Evolutionary conservation across 805 yeast genomes (phyloP), one percentile per base, ranked within the genome.

Genomic region (Metschnikowia aberdeeniae): DNA sequence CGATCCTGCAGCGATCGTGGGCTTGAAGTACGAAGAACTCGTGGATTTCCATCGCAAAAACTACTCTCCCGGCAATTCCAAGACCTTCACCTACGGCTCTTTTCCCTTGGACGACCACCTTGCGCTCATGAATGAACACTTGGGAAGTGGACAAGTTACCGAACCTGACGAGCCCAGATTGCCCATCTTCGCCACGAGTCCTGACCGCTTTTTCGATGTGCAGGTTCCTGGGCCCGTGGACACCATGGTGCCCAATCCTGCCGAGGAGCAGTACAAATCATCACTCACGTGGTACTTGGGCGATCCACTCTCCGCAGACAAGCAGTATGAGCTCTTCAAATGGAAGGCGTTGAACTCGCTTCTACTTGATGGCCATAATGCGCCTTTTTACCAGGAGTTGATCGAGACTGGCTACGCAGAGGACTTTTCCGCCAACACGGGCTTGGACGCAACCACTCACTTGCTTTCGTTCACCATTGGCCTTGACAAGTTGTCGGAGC

Each of bases 261-360:
- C 84, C 73, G 84, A 80, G 3, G 77, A 78, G 47, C 98, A 93
- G 63, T 70, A 75, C 59, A 89, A 89, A 61, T 69, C 86, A 1
- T 89, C 97, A 0, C 61, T 93, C 48, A 89, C 98, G 1, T 93
- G 98, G 98, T 72, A 79, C 51, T 79, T 86, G 50, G 96, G 96
- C 6, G 66, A 75, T 13, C 88, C 97, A 3, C 59, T 72, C 9
- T 72, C 70, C 5, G 83, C 85, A 55, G 22, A 44, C 2, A 60
- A 56, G 39, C 72, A 76, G 8, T 84, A 86, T 57, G 84, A 81
- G 43, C 70, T 89, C 0, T 86, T 90, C 61, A 73, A 85, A 36
- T 71, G 89, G 74, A 84, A 82, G 46, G 68, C 89, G 8, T 66
- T 89, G 39, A 79, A 86, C 17, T 77, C 82, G 20, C 68, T 93